These are phyloP conservation scores for Rhizopus delemar DNA, from an alignment of 371 early-diverging fungal species.

Conservation along the genomic window DNA sequence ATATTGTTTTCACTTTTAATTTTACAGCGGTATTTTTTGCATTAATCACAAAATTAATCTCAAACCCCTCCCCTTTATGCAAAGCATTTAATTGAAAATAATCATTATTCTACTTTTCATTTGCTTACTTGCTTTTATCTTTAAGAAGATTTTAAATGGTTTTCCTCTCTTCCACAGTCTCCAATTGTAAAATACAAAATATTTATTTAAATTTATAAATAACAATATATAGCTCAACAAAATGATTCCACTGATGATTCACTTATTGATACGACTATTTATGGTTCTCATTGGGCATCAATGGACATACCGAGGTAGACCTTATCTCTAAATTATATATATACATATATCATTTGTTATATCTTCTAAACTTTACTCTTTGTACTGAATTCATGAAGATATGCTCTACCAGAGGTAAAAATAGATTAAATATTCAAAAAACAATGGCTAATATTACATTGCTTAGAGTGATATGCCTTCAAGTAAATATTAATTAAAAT, in stretches of 20 bases:
- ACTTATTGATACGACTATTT: slow-evolving; percentile 31
- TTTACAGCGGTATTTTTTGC: too few species aligned
- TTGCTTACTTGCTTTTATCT: background rate
- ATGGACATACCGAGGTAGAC: slow-evolving; percentile 45
- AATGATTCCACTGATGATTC: slow-evolving; percentile 11
- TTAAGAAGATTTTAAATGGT: slow-evolving; percentile 19
- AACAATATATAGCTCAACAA: slow-evolving; percentile 10
- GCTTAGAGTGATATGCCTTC: slow-evolving; percentile 50
- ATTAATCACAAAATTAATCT: too few species aligned
- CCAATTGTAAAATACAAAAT: slow-evolving; percentile 16
- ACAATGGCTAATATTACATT: slow-evolving; percentile 2
- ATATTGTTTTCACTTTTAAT: background rate
- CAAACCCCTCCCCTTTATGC: background rate
- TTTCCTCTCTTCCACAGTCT: slow-evolving; percentile 31
- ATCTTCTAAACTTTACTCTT: background rate
- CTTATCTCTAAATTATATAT: too few species aligned
- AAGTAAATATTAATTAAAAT: slow-evolving; percentile 19
- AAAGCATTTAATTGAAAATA: background rate
- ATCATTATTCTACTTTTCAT: background rate
- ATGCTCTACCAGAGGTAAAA: slow-evolving; percentile 46
- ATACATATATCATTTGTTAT: background rate
- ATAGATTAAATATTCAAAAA: background rate
- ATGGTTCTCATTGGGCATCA: slow-evolving; percentile 49
- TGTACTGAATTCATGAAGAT: slow-evolving; percentile 20
- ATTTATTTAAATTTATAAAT: background rate